Base-by-base conservation (phyloP, 2,329 filamentous ascomycete species). In the Lasiodiplodia hormozganensis region DNA sequence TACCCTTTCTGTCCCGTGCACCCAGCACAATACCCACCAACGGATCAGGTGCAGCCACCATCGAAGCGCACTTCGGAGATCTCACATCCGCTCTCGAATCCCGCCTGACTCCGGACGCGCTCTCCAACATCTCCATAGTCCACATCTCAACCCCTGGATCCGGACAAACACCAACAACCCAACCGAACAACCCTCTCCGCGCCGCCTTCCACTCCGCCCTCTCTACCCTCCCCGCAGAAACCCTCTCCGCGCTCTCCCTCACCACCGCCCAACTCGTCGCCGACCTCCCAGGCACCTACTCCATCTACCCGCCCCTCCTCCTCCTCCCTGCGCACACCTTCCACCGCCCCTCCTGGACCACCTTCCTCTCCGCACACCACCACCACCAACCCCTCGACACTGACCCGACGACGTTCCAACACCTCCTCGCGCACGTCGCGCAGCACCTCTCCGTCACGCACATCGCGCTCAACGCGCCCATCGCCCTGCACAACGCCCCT, bases 381-480 rank as follows among this genome's bases (percentile, higher is more conserved):
- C n/a, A n/a, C 23, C 23, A 23, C 23, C 78, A 10, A 34, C 31
- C 7, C 31, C 31, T 34, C 68, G 7, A 71, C 71, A 75, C 18
- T 68, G 65, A 4, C 67, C 78, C 58, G 68, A 65, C 58, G 68
- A 65, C 4, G 66, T 78, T 58, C 81, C 28, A 7, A 2, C 4
- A 18, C 18, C 31, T 69, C 52, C 56, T 57, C 53, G 21, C 52
- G 1, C 71, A 78, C 38, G 74, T 81, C 4, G 71, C 79, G 3
- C 60, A 73, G 3, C 72, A 81, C 0, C 80, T 88, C 53, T 73
- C 75, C 54, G 77, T 85, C 38, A 87, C 86, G 0, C 87, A 89
- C 74, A 79, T 90, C 62, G 88, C 87, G 0, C 76, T 86, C 66
- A 89, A 88, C 73, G 84, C 85, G 2, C 86, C 87, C 0, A 90